Base-by-base conservation (phyloP, 176 grass and related monocot genomes). In the Tillandsia fasciculata region DNA sequence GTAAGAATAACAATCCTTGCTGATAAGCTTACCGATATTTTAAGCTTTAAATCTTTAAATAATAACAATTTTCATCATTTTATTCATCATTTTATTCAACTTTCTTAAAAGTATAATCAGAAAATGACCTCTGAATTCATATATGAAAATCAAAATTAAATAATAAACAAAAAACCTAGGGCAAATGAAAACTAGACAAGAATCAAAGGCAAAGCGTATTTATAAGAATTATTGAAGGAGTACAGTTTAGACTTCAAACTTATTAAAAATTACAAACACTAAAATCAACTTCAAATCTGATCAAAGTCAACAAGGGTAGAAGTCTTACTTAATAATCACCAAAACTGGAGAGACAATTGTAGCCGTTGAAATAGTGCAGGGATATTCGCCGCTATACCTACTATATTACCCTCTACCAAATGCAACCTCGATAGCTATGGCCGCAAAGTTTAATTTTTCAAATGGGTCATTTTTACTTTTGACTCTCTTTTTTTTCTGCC, bases 261-360 rank as follows among this genome's bases (percentile, higher is more conserved):
- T 28, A 47, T 70, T 42, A 17, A 27, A 68, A 73, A 67, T 66
- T 29, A 69, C 13, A 64, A 20, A 54, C 17, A 70, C 18, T 17
- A 52, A 42, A 70, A 70, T 42, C 49, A 64, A 15, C 29, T 59
- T 48, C 4, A 56, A 26, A 29, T 51, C 9, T 8, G 23, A 70
- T 53, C 72, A 20, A 52, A 48, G 18, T 18, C 53, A 10, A 47
- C 10, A 8, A 81, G 54, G 58, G 52, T 42, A 33, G 20, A 53
- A 70, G 79, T 67, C 86, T 87, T 90, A 97, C 94, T 81, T 92
- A 73, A 97, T 84, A 90, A 92, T 97, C 47, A 97, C 86, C 67
- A 83, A 83, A 79, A 78, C 79, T 68, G 94, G 94, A 92, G 86
- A 93, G 42, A 81, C 17, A 67, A 97, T 76, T 69, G 85, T 67